Conservation (phyloP, 257 asterid genomes). For the Solanum medicagineum region DNA sequence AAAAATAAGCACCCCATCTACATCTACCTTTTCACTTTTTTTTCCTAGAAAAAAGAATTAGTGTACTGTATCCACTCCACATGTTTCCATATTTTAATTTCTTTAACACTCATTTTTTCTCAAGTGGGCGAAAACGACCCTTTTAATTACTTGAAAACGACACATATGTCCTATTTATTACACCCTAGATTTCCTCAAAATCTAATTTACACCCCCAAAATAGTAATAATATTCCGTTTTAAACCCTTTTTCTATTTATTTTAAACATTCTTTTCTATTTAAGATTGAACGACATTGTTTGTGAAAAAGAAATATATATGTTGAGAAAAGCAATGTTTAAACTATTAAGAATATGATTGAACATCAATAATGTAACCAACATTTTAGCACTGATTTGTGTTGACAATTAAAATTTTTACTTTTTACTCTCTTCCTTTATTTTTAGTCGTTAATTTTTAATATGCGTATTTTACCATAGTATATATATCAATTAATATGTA, state of each 20-base stretch:
- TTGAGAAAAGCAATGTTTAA: not conserved
- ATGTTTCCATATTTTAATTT: slow-evolving; percentile 7
- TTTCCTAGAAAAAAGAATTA: not conserved
- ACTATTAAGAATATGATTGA: not conserved
- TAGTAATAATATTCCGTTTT: not conserved
- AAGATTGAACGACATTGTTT: not conserved
- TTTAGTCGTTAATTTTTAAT: not conserved
- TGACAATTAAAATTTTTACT: not conserved
- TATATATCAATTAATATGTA: too few relatives aligned
- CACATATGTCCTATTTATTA: not conserved
- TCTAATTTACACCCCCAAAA: not conserved
- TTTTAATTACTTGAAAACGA: not conserved
- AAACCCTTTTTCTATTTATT: not conserved
- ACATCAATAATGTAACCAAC: not conserved
- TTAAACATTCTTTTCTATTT: not conserved
- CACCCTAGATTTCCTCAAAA: not conserved
- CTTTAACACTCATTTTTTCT: not conserved
- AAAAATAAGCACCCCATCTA: slow-evolving; percentile 2
- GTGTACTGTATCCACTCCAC: slow-evolving; percentile 12
- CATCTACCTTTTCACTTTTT: not conserved
- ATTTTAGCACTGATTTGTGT: not conserved
- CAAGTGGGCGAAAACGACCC: not conserved
- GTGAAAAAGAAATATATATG: not conserved
- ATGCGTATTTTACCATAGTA: not conserved
- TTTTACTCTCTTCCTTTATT: not conserved